Conservation (phyloP, 768 basidiomycete genomes). For the Lactifluus subvellereus region DNA sequence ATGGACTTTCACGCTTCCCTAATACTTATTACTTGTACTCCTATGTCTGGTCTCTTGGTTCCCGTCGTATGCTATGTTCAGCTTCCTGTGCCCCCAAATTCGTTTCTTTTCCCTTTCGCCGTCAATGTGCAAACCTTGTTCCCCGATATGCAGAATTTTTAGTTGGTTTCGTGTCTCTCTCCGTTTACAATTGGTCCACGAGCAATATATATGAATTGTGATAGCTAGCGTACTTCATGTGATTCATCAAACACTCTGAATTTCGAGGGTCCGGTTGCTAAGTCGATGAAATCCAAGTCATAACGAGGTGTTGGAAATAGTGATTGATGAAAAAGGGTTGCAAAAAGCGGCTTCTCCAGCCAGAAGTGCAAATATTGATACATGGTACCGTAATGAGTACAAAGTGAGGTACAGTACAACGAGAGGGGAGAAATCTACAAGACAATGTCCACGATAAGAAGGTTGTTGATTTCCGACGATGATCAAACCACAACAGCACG, state of each 20-base stretch:
- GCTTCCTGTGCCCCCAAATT: neutral
- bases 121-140: conserved; percentile 5
- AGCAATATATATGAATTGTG: conserved; percentile 1
- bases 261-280: neutral
- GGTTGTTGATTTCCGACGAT: neutral
- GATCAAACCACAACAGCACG: conserved; percentile 19
- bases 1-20: conserved; percentile 9
- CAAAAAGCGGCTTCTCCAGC: neutral
- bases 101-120: neutral
- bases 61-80: conserved; percentile 9
- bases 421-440: neutral
- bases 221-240: neutral
- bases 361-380: neutral
- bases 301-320: neutral
- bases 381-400: neutral
- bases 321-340: neutral
- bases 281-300: neutral
- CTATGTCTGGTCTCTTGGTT: conserved; percentile 9
- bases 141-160: conserved; percentile 10
- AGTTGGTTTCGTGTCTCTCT: conserved; percentile 6
- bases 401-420: neutral
- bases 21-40: conserved; percentile 18
- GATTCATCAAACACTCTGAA: neutral
- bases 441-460: neutral
- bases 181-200: neutral